These are phyloP conservation scores for Plasmopara viticola DNA, from an alignment of 352 stramenopile species.

Conservation along the genomic window DNA sequence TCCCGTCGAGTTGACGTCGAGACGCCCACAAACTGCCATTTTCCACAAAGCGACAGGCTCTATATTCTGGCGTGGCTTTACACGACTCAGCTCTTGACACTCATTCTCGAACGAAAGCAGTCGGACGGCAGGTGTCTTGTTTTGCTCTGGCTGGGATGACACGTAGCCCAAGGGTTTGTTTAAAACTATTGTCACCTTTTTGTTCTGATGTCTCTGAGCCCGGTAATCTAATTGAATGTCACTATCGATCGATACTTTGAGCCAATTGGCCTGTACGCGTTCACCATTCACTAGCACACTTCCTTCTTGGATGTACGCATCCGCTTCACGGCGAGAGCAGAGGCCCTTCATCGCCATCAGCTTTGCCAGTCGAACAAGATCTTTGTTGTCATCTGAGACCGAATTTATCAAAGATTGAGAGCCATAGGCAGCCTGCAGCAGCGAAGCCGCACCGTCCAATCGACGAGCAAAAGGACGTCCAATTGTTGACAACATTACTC, in stretches of 20 bases:
- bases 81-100: conserved; percentile 52
- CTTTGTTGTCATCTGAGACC: conserved; percentile 12
- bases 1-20: conserved; percentile 82
- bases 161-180: conserved; percentile 83
- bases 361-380: conserved; percentile 63
- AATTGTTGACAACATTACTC: no score
- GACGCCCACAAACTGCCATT: conserved; percentile 74
- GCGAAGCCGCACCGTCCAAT: conserved; percentile 12
- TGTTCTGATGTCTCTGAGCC: conserved; percentile 63
- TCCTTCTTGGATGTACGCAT: conserved; percentile 73
- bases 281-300: conserved; percentile 72
- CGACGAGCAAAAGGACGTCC: conserved; percentile 1
- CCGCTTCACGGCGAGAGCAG: conserved; percentile 74
- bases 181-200: conserved; percentile 75
- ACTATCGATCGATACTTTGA: conserved; percentile 55
- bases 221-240: conserved; percentile 53
- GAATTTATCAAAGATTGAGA: not conserved
- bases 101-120: conserved; percentile 75
- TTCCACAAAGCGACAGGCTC: conserved; percentile 67
- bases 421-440: conserved; percentile 7
- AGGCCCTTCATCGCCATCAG: conserved; percentile 73
- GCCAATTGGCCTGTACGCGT: conserved; percentile 52
- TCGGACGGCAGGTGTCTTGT: conserved; percentile 62
- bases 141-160: conserved; percentile 67
- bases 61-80: conserved; percentile 27